Evolutionary conservation across 2,329 filamentous ascomycete species (phyloP).

Genomic region (Daldinia sp.): DNA sequence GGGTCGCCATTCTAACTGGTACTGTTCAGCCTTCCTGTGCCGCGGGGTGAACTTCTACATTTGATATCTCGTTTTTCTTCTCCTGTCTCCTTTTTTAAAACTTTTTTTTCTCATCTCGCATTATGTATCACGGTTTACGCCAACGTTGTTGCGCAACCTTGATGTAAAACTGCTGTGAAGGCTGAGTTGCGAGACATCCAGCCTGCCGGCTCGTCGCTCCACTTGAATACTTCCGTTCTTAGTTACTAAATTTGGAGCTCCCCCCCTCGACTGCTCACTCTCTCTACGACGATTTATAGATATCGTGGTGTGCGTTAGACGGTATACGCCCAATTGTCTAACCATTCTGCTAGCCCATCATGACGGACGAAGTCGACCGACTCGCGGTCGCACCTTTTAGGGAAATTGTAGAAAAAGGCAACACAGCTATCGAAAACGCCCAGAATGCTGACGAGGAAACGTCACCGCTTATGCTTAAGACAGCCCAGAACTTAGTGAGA

Average conservation of each 20-base stretch:
- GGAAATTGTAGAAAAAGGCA: slow-evolving; percentile 62
- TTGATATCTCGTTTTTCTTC: slow-evolving; percentile 14
- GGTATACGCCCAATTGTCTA: slow-evolving; percentile 15
- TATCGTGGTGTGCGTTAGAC: slow-evolving; percentile 17
- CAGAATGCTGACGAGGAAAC: slow-evolving; percentile 48
- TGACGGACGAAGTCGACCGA: slow-evolving; percentile 47
- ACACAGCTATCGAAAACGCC: slow-evolving; percentile 57
- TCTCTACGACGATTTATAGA: slow-evolving; percentile 10
- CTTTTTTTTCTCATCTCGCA: neutral
- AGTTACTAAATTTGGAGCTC: slow-evolving; percentile 11
- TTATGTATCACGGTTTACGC: slow-evolving; percentile 19
- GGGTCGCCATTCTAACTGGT: slow-evolving; percentile 26
- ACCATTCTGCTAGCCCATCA: slow-evolving; percentile 23
- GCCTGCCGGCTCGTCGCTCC: slow-evolving; percentile 30
- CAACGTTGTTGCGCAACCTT: slow-evolving; percentile 26
- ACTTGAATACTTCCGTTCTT: slow-evolving; percentile 25
- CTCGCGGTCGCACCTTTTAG: slow-evolving; percentile 61
- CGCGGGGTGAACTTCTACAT: slow-evolving; percentile 34
- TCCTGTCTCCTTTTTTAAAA: neutral
- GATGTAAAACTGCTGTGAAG: slow-evolving; percentile 27
- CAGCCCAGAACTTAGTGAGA: slow-evolving; percentile 56
- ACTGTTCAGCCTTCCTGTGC: slow-evolving; percentile 28
- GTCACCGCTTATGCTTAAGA: slow-evolving; percentile 56
- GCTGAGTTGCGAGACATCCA: slow-evolving; percentile 26
- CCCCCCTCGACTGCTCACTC: no score